Base-by-base conservation (phyloP, 2,329 filamentous ascomycete species). In the Aspergillus quadricinctus region DNA sequence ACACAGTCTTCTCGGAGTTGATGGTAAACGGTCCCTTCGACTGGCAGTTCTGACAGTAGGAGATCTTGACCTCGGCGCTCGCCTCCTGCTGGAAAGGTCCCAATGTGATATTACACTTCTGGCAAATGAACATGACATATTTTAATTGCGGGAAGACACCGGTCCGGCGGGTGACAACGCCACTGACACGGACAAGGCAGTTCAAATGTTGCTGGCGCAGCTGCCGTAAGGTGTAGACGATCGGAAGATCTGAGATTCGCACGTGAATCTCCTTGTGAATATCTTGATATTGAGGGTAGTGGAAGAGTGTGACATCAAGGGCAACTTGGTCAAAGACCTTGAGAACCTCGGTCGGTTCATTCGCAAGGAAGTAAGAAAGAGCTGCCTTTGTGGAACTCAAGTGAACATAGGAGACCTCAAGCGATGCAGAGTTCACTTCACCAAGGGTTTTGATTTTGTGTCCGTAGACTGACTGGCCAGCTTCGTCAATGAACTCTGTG, bases 241-340 rank as follows among this genome's bases (percentile, higher is more conserved):
- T 89, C 3, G 94, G 95, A 17, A 99, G 81, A 66, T 97, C 93
- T 23, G 92, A 92, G 69, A 99, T 96, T 58, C 94, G 92, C 54
- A 99, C 93, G 71, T 99, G 94, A 53, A 99, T 96, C 74, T 99
- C 94, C 28, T 92, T 89, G 75, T 97, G 94, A 66, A 99, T 99
- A 60, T 92, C 89, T 72, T 96, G 92, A 73, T 99, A 99, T 73
- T 97, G 92, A 1, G 92, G 93, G 75, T 97, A 99, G 73, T 97
- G 92, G 54, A 97, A 86, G 23, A 97, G 84, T 4, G 95, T 93
- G 40, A 95, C 92, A 61, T 99, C 94, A 85, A 99, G 93, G 56
- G 94, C 93, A 3, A 97, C 93, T 63, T 96, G 88, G 66, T 99
- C 94, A 69, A 99, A 97, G 50, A 99, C 88, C 72, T 94, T 94